Base-by-base conservation (phyloP, 192 early-diverging fungal genomes). In the Phlyctochytrium planicorne region DNA sequence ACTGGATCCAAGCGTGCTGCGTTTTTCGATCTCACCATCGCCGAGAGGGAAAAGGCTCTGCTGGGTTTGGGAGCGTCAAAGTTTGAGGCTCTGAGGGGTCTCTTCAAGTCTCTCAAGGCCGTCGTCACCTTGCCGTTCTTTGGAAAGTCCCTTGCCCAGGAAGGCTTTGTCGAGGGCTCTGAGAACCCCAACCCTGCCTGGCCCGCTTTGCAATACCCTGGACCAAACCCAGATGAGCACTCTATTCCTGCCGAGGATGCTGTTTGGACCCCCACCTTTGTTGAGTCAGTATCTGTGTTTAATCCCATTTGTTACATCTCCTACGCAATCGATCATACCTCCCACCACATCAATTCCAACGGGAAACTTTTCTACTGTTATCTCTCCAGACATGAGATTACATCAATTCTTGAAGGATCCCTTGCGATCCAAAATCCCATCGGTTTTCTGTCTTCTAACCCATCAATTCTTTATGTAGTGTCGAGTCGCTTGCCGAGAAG, bases 191-290 rank as follows among this genome's bases (percentile, higher is more conserved):
- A 70, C 53, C 67, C 72, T 0, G 36, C 75, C 1, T 78, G 85
- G 68, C 60, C 65, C 12, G 76, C 73, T 0, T 72, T 90, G 20
- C 78, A 80, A 25, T 89, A 89, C 52, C 81, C 82, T 23, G 82
- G 84, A 0, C 30, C 73, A 17, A 78, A 80, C 56, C 82, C 83
- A 0, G 71, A 82, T 23, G 72, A 80, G 52, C 62, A 73, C 10
- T 66, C 74, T 24, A 47, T 74, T 16, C 82, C 78, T n/a, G 55
- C 61, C 0, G 36, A 74, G 10, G 71, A 75, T 33, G 62, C 55
- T 20, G 75, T 88, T 25, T 85, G 82, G 47, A 25, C 30, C 2
- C 87, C 84, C 17, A 75, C 81, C 34, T 89, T 89, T 71, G 60
- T 89, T n/a, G 33, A 70, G 68, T 70, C 14, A 63, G 62, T 63